phyloP scores from a whole-genome alignment of 1,139 yeast genomes.

The Lodderomyces elongisporus region DNA sequence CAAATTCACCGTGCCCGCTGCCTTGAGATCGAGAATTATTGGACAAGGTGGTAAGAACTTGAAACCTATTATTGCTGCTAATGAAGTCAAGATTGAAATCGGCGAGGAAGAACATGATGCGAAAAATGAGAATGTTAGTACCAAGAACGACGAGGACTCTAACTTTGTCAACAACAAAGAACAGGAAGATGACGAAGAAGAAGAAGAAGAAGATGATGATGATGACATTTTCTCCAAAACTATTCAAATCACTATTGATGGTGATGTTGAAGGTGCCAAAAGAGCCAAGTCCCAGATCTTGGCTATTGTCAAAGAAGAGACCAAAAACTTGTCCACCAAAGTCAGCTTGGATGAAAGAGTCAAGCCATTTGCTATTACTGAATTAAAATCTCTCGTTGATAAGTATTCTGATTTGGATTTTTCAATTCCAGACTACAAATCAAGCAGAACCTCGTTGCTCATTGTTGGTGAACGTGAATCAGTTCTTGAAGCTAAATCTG shows the following conservation, averaged over 20 bases:
- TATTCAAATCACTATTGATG: slow-evolving; percentile 64
- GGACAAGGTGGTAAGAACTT: slow-evolving; percentile 86
- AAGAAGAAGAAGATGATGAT: slow-evolving; percentile 17
- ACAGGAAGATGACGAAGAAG: slow-evolving; percentile 16
- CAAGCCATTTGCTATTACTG: slow-evolving; percentile 46
- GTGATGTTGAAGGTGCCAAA: slow-evolving; percentile 80
- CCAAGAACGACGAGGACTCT: slow-evolving; percentile 33
- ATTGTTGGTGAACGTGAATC: slow-evolving; percentile 63
- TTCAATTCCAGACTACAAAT: slow-evolving; percentile 29
- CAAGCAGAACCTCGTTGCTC: slow-evolving; percentile 24
- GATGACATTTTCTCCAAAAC: slow-evolving; percentile 52
- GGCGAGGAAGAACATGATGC: slow-evolving; percentile 31
- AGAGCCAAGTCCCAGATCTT: slow-evolving; percentile 68
- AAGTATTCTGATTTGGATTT: slow-evolving; percentile 26
- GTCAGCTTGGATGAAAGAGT: slow-evolving; percentile 43
- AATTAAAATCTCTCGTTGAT: slow-evolving; percentile 20
- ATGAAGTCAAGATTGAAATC: slow-evolving; percentile 74
- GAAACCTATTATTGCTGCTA: slow-evolving; percentile 68
- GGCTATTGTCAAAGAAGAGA: slow-evolving; percentile 72
- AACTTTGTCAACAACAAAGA: slow-evolving; percentile 35
- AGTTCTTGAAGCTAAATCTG: slow-evolving; percentile 46
- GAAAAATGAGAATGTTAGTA: slow-evolving; percentile 20
- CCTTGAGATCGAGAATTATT: slow-evolving; percentile 73
- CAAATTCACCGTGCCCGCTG: slow-evolving; percentile 67
- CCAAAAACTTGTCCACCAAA: slow-evolving; percentile 51